phyloP scores from a whole-genome alignment of 208 protist species.

The Sergeia podlipaevii region DNA sequence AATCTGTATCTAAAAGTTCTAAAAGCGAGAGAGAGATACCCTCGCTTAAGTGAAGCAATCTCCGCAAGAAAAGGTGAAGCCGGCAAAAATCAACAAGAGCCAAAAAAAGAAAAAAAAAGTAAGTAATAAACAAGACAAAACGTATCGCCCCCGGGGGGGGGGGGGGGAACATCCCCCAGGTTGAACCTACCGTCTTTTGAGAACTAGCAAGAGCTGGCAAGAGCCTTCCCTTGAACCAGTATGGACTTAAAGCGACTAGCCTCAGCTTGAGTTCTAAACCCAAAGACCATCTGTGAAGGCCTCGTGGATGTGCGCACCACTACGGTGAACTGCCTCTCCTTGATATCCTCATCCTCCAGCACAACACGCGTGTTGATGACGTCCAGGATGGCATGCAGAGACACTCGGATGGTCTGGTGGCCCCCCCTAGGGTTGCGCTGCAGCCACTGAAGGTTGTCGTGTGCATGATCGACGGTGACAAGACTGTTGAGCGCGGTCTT shows the following conservation, averaged over 20 bases:
- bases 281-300: conserved; percentile 81
- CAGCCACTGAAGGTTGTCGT: conserved; percentile 60
- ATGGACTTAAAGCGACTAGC: conserved; percentile 45
- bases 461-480: conserved; percentile 50
- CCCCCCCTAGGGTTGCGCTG: conserved; percentile 74
- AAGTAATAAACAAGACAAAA: conserved; percentile 2
- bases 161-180: no score
- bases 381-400: conserved; percentile 36
- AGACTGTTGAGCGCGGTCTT: conserved; percentile 60
- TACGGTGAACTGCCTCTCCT: conserved; percentile 50
- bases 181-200: no score
- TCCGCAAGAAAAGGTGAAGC: not conserved
- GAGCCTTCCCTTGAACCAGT: conserved; percentile 12
- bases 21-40: conserved; percentile 4
- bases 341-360: conserved; percentile 42
- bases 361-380: conserved; percentile 34
- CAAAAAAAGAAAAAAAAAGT: conserved; percentile 12
- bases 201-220: no score
- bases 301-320: conserved; percentile 58
- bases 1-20: not conserved
- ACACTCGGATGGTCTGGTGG: conserved; percentile 53
- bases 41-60: not conserved
- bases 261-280: conserved; percentile 50
- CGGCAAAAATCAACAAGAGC: conserved; percentile 8
- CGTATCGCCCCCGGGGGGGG: no score